A percentile compares a stretch with the other conserved stretches of the same genome.
Conservation (phyloP, 2,329 filamentous ascomycete genomes). For the Sordariomycetes sp. region DNA sequence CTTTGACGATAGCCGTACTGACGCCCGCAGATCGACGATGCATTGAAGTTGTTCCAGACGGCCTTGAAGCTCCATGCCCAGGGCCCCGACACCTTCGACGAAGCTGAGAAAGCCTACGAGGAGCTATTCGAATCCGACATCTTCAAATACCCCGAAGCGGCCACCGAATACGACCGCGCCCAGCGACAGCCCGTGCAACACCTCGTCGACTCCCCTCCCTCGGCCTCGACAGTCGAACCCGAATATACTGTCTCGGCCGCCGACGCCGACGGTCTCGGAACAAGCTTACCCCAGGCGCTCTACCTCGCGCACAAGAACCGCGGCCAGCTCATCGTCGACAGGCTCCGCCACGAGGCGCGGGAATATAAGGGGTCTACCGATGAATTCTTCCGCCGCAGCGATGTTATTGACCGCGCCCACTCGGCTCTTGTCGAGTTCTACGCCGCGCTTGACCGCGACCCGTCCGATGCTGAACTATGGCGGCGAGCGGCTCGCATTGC, state of each 20-base stretch:
- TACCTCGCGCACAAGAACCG: slow-evolving; percentile 94
- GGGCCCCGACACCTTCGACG: slow-evolving; percentile 60
- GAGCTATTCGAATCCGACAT: slow-evolving; percentile 84
- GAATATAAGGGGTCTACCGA: slow-evolving; percentile 11
- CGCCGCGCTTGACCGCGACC: slow-evolving; percentile 48
- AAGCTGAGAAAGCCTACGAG: slow-evolving; percentile 71
- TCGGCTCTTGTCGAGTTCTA: slow-evolving; percentile 43
- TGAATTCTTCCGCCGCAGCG: slow-evolving; percentile 21
- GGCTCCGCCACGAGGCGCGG: slow-evolving; percentile 39
- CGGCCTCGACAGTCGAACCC: slow-evolving; percentile 1
- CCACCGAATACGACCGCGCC: slow-evolving; percentile 69
- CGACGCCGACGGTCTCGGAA: slow-evolving; percentile 61
- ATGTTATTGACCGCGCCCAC: slow-evolving; percentile 22
- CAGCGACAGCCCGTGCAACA: slow-evolving; percentile 38
- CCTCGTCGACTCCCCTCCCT: slow-evolving; percentile 8
- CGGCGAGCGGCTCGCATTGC: slow-evolving; percentile 44
- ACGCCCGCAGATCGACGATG: slow-evolving; percentile 64
- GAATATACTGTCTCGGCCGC: slow-evolving; percentile 22
- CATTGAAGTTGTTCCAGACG: slow-evolving; percentile 83
- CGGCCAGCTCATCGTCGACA: slow-evolving; percentile 82
- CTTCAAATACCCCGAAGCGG: slow-evolving; percentile 79
- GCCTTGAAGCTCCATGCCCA: slow-evolving; percentile 87
- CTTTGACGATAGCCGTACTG: neutral
- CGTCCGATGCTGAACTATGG: slow-evolving; percentile 56
- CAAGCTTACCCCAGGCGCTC: slow-evolving; percentile 74